A percentile compares a stretch with the other conserved stretches of the same genome.
These are phyloP conservation scores for Sporothrix luriei DNA, from an alignment of 2,329 filamentous ascomycete species.

Conservation along the genomic window DNA sequence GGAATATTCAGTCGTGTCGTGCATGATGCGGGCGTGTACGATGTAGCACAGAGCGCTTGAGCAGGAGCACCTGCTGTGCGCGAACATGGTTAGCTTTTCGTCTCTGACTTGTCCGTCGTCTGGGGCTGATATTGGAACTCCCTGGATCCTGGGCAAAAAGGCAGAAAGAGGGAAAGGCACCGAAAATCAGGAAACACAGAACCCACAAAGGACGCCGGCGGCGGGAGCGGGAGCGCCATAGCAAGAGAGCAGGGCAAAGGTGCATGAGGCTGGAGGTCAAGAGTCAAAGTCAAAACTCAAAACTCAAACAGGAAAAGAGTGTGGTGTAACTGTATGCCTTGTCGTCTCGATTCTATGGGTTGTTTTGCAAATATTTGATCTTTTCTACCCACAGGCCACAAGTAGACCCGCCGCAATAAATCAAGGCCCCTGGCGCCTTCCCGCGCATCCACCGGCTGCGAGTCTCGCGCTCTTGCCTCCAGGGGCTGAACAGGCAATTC, in stretches of 20 bases:
- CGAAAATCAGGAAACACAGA: slow-evolving; percentile 1
- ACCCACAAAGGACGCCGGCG: slow-evolving; percentile 23
- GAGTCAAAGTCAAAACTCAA: too few relatives aligned
- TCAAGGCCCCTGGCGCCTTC: slow-evolving; percentile 8
- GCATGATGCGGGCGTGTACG: background rate
- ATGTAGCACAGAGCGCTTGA: slow-evolving; percentile 2
- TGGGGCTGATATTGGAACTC: slow-evolving; percentile 7
- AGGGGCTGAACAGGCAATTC: slow-evolving; percentile 26
- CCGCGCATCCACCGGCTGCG: slow-evolving; percentile 14
- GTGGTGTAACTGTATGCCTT: background rate
- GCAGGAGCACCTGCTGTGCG: background rate
- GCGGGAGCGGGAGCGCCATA: slow-evolving; percentile 33
- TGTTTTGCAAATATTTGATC: slow-evolving; percentile 2
- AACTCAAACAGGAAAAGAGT: too few relatives aligned
- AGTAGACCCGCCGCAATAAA: slow-evolving; percentile 7
- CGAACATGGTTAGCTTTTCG: background rate
- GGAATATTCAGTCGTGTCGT: background rate
- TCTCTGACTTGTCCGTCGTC: background rate
- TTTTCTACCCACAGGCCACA: background rate
- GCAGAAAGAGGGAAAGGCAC: slow-evolving; percentile 20
- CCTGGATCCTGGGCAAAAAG: slow-evolving; percentile 15
- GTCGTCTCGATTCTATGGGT: background rate
- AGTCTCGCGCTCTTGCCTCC: slow-evolving; percentile 19
- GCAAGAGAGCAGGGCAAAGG: slow-evolving; percentile 10
- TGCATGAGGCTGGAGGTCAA: background rate